These are phyloP conservation scores for Penicillium alfredii DNA, from an alignment of 495 filamentous ascomycete species.

Conservation along the genomic window DNA sequence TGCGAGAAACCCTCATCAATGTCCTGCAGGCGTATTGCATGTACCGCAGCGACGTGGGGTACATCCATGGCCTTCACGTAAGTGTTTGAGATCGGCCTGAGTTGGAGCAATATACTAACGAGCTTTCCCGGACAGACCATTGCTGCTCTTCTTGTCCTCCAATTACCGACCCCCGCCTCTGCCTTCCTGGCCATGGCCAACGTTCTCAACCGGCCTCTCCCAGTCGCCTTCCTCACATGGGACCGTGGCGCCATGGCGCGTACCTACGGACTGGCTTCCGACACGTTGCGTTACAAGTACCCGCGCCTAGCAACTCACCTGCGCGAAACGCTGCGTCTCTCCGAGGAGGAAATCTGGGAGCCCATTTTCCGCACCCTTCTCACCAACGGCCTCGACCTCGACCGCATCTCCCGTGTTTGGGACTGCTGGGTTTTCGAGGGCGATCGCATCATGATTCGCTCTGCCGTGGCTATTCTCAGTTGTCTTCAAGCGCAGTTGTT, in stretches of 20 bases:
- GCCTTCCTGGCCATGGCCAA: slow-evolving; percentile 86
- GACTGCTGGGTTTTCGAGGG: slow-evolving; percentile 95
- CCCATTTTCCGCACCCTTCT: slow-evolving; percentile 56
- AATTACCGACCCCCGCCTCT: slow-evolving; percentile 62
- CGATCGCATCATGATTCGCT: slow-evolving; percentile 71
- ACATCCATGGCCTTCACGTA: slow-evolving; percentile 79
- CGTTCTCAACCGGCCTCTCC: slow-evolving; percentile 78
- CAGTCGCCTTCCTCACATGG: slow-evolving; percentile 77
- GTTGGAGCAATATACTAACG: no score
- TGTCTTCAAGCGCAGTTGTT: slow-evolving; percentile 58
- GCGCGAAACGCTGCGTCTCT: slow-evolving; percentile 38
- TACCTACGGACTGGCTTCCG: slow-evolving; percentile 64
- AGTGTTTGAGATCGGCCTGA: no score
- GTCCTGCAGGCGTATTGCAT: slow-evolving; percentile 84
- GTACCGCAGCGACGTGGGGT: slow-evolving; percentile 93
- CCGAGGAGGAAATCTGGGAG: slow-evolving; percentile 47
- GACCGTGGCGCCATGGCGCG: slow-evolving; percentile 67
- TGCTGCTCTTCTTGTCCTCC: slow-evolving; percentile 79
- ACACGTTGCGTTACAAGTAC: slow-evolving; percentile 66
- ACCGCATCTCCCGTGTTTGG: slow-evolving; percentile 75
- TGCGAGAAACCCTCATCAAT: slow-evolving; percentile 71
- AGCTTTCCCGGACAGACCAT: no score
- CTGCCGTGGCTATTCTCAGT: slow-evolving; percentile 65
- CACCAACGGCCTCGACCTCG: slow-evolving; percentile 55
- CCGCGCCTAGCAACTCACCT: slow-evolving; percentile 67